These are phyloP conservation scores for Rhizoclosmatium globosum DNA, from an alignment of 192 early-diverging fungal genomes.

Conservation along the genomic window DNA sequence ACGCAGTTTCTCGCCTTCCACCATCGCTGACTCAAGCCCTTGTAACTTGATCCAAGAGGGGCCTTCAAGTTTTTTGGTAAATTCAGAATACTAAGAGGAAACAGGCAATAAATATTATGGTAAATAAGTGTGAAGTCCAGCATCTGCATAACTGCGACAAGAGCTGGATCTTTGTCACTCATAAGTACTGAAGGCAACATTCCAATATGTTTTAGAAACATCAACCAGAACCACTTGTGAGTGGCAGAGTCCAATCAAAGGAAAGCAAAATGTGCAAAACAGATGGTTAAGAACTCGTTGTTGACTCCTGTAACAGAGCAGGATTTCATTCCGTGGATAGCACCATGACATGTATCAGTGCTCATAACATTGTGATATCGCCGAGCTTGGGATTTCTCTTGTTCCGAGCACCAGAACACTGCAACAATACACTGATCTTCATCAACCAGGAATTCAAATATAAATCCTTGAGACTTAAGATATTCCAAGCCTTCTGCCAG, in stretches of 20 bases:
- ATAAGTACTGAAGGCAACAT: background rate
- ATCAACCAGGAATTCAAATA: background rate
- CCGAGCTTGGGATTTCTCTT: background rate
- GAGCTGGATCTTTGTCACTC: constrained; percentile 2
- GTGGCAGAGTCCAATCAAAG: background rate
- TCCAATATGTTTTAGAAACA: background rate
- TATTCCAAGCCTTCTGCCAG: background rate
- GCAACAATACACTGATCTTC: background rate
- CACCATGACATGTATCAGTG: background rate
- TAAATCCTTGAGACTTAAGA: too few species aligned
- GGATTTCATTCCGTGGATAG: background rate
- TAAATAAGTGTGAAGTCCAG: background rate
- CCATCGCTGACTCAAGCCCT: too few species aligned
- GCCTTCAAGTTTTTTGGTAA: background rate
- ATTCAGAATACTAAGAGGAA: background rate
- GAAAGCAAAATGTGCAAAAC: background rate
- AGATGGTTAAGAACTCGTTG: background rate
- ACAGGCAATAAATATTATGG: background rate
- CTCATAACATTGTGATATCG: background rate
- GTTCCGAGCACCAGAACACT: background rate
- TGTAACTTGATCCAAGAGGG: background rate
- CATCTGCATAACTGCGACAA: too few species aligned
- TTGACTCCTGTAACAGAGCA: too few species aligned
- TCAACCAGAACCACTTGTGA: background rate
- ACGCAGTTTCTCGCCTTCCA: too few species aligned